Conservation (phyloP, 2,329 filamentous ascomycete genomes). For the Aspergillus melleus region DNA sequence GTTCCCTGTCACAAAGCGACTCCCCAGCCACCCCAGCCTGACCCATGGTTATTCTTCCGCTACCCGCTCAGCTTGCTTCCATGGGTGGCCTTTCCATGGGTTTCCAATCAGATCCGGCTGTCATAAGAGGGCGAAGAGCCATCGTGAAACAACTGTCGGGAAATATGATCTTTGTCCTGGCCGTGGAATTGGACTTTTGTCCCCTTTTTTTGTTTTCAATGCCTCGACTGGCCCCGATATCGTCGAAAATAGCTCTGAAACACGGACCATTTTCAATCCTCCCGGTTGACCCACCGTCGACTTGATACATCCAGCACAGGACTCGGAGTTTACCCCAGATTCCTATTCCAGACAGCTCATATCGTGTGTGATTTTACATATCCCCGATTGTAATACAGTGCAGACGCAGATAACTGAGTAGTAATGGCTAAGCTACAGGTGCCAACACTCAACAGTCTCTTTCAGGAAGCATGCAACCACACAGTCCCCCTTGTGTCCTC, state of each 20-base stretch:
- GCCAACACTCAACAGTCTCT: background rate
- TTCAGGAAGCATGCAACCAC: background rate
- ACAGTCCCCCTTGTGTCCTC: background rate
- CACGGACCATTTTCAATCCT: background rate
- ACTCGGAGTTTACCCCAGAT: background rate
- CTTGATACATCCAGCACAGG: background rate
- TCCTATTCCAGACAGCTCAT: background rate
- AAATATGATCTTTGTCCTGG: background rate
- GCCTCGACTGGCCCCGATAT: background rate
- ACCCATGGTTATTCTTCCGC: background rate
- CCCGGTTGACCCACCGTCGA: background rate
- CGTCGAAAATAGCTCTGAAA: background rate
- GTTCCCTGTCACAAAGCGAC: background rate
- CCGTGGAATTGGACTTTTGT: background rate
- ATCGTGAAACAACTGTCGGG: background rate
- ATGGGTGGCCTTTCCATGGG: background rate
- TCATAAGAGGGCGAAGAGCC: background rate
- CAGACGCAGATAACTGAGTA: background rate
- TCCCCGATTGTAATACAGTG: background rate
- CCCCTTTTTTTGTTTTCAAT: background rate
- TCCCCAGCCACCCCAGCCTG: background rate
- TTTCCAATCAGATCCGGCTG: background rate
- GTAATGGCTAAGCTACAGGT: no score
- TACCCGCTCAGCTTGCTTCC: background rate
- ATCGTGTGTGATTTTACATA: background rate